A percentile compares a stretch with the other conserved stretches of the same genome.
phyloP scores from a whole-genome alignment of 768 basidiomycete species.

The Pleurotus tuber-regium region DNA sequence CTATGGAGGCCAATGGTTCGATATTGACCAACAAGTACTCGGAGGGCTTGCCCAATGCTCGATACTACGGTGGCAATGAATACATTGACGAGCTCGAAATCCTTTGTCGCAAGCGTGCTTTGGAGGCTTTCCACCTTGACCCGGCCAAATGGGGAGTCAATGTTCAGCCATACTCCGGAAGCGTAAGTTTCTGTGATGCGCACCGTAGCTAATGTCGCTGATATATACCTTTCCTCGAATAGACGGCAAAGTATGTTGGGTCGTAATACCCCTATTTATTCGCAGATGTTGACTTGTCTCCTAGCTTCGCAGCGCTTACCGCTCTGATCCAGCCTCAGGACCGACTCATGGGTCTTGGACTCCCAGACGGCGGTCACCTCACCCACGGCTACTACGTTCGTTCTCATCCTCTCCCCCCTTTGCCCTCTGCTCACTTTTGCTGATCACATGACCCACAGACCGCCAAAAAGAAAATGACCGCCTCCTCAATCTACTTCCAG shows the following conservation, averaged over 20 bases:
- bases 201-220: too few species aligned
- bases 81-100: conserved; percentile 95
- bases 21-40: conserved; percentile 99
- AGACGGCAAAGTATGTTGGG: conserved; percentile 8
- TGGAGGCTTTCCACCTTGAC: conserved; percentile 95
- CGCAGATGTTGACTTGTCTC: conserved; percentile 14
- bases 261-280: background rate
- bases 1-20: conserved; percentile 98
- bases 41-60: conserved; percentile 96
- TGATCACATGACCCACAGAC: conserved; percentile 47
- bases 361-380: conserved; percentile 96
- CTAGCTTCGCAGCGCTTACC: conserved; percentile 93
- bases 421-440: conserved; percentile 12
- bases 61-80: conserved; percentile 98
- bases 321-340: conserved; percentile 96
- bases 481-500: conserved; percentile 99
- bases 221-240: too few species aligned
- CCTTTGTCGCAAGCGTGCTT: conserved; percentile 93
- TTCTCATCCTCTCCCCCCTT: too few species aligned
- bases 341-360: conserved; percentile 97
- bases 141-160: conserved; percentile 95
- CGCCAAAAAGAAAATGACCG: conserved; percentile 99
- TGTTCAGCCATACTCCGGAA: conserved; percentile 97
- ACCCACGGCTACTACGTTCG: conserved; percentile 96
- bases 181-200: conserved; percentile 60